Evolutionary conservation across 345 rosid genomes (phyloP).

Genomic region (Cardamine occulta): DNA sequence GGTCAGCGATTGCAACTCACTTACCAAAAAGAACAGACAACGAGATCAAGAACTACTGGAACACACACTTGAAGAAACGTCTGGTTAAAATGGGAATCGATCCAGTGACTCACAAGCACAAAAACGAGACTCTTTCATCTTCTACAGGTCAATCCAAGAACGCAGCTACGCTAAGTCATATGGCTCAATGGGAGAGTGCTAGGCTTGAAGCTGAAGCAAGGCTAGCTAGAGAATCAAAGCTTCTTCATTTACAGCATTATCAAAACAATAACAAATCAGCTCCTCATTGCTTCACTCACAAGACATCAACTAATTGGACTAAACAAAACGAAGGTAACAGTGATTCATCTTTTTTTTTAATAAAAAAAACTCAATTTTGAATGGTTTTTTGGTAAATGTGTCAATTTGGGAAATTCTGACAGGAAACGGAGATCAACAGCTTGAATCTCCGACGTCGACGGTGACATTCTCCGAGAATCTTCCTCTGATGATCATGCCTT

Average conservation of each 20-base stretch:
- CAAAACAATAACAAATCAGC: conserved; percentile 36
- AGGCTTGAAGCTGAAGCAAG: conserved; percentile 63
- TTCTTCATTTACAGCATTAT: conserved; percentile 43
- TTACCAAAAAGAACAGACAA: conserved; percentile 76
- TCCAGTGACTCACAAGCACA: conserved; percentile 48
- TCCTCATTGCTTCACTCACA: conserved; percentile 32
- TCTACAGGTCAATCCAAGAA: conserved; percentile 66
- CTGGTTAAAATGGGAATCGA: conserved; percentile 70
- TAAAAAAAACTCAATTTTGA: not conserved
- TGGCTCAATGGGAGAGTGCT: conserved; percentile 67
- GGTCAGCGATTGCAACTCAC: conserved; percentile 89
- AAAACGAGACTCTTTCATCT: conserved; percentile 54
- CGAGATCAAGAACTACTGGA: conserved; percentile 85
- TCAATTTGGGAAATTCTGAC: not conserved
- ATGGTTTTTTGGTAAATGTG: conserved; percentile 3
- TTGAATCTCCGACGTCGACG: conserved; percentile 88
- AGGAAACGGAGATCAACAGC: conserved; percentile 50
- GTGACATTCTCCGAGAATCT: conserved; percentile 72
- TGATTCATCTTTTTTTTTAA: not conserved
- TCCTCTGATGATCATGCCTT: conserved; percentile 39
- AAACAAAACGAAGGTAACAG: conserved; percentile 46
- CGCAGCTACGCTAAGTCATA: conserved; percentile 55
- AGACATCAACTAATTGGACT: conserved; percentile 42
- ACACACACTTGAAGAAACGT: conserved; percentile 77
- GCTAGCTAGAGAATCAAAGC: conserved; percentile 53